phyloP scores from a whole-genome alignment of 2,329 filamentous ascomycete species.

The Elsinoe ampelina region DNA sequence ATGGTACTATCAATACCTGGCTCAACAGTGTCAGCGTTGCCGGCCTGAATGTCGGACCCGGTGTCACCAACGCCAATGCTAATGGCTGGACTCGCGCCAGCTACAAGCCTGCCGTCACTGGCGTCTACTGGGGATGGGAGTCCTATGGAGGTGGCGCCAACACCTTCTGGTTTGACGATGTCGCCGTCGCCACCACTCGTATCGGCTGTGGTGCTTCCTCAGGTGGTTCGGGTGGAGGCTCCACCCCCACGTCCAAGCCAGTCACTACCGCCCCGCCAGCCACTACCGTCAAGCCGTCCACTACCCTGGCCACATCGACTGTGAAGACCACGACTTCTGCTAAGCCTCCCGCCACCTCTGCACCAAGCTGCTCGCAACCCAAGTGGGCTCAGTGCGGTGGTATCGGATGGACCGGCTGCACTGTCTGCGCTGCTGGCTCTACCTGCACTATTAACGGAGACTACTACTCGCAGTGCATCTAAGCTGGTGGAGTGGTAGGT shows the following conservation, averaged over 20 bases:
- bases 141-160: conserved; percentile 51
- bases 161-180: conserved; percentile 56
- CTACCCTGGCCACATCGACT: background rate
- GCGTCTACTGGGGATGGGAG: conserved; percentile 55
- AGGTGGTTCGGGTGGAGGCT: background rate
- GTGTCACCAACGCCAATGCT: conserved; percentile 43
- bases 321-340: background rate
- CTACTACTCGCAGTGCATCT: conserved; percentile 31
- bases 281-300: background rate
- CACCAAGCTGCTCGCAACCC: conserved; percentile 1
- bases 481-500: background rate
- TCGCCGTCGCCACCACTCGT: conserved; percentile 40
- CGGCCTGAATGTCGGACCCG: conserved; percentile 42
- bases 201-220: conserved; percentile 37
- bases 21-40: conserved; percentile 44
- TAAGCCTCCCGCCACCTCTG: conserved; percentile 6
- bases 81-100: conserved; percentile 42
- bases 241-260: conserved; percentile 7
- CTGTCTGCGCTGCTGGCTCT: conserved; percentile 27
- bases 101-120: conserved; percentile 45
- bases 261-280: background rate
- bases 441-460: conserved; percentile 27
- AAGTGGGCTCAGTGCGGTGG: conserved; percentile 27
- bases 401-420: conserved; percentile 27
- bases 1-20: conserved; percentile 54